Conservation (phyloP, 2,329 filamentous ascomycete genomes). For the Pseudopyricularia cyperi region DNA sequence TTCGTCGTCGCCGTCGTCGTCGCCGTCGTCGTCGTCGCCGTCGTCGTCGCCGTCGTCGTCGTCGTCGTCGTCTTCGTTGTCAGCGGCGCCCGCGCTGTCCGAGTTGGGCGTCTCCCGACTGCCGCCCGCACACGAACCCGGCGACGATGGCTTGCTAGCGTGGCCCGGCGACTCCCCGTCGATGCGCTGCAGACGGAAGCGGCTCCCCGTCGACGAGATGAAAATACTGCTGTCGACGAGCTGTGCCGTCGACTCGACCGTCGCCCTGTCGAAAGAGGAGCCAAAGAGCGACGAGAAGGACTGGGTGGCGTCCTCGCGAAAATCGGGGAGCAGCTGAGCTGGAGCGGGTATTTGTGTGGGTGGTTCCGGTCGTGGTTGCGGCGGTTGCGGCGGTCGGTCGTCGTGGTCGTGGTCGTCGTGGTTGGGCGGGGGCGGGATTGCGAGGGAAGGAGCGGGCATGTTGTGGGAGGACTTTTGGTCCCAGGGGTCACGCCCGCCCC, state of each 20-base stretch:
- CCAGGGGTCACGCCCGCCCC: not conserved
- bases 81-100: not conserved
- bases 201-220: constrained; percentile 12
- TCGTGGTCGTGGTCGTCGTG: too few species aligned
- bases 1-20: not conserved
- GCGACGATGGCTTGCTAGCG: not conserved
- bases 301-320: constrained; percentile 10
- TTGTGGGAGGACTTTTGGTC: not conserved
- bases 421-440: too few species aligned
- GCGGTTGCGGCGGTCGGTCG: not conserved
- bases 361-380: constrained; percentile 6
- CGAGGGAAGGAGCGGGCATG: not conserved
- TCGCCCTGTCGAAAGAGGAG: constrained; percentile 11
- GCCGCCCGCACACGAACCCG: not conserved
- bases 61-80: too few species aligned
- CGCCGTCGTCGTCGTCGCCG: not conserved
- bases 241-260: constrained; percentile 13
- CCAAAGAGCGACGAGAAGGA: constrained; percentile 14
- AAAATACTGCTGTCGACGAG: constrained; percentile 14
- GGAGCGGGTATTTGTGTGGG: too few species aligned
- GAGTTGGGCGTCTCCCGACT: not conserved
- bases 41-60: too few species aligned
- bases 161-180: constrained; percentile 4
- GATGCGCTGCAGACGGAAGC: constrained; percentile 12
- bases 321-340: constrained; percentile 12